These are phyloP conservation scores for Claviceps sp. DNA, from an alignment of 2,329 filamentous ascomycete species.

Conservation along the genomic window DNA sequence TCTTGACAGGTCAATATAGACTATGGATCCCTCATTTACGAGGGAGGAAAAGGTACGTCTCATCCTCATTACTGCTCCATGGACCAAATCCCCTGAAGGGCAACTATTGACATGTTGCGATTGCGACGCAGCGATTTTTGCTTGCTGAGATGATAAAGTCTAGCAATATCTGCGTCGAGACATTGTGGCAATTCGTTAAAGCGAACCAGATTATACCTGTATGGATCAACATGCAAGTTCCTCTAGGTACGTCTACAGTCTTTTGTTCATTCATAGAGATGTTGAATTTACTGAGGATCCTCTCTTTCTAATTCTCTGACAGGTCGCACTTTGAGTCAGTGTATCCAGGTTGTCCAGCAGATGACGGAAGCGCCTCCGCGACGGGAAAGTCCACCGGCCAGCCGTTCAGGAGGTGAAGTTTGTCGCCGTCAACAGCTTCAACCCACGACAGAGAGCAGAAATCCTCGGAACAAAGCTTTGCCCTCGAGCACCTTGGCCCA, in stretches of 20 bases:
- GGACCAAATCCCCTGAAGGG: not conserved
- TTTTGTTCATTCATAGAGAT: not conserved
- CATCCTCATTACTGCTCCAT: not conserved
- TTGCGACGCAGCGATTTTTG: slow-evolving; percentile 35
- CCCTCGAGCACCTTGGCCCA: not conserved
- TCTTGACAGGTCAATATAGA: not conserved
- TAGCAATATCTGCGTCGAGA: slow-evolving; percentile 34
- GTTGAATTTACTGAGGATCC: not conserved
- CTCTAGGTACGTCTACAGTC: slow-evolving; percentile 24
- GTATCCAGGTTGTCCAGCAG: slow-evolving; percentile 25
- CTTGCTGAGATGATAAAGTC: slow-evolving; percentile 45
- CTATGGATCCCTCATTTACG: slow-evolving; percentile 6
- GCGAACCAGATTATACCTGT: slow-evolving; percentile 26
- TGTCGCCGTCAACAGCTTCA: slow-evolving; percentile 3
- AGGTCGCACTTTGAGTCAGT: slow-evolving; percentile 36
- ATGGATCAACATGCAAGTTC: slow-evolving; percentile 36
- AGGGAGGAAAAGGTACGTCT: slow-evolving; percentile 8
- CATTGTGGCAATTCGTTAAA: slow-evolving; percentile 34
- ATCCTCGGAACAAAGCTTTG: slow-evolving; percentile 2
- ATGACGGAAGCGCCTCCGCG: slow-evolving; percentile 19
- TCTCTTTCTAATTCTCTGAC: not conserved
- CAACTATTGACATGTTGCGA: not conserved
- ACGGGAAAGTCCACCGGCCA: slow-evolving; percentile 23
- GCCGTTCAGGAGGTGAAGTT: slow-evolving; percentile 19
- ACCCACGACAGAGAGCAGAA: not conserved